These are phyloP conservation scores for Castanea crenata DNA, from an alignment of 306 rosid species.

Conservation along the genomic window DNA sequence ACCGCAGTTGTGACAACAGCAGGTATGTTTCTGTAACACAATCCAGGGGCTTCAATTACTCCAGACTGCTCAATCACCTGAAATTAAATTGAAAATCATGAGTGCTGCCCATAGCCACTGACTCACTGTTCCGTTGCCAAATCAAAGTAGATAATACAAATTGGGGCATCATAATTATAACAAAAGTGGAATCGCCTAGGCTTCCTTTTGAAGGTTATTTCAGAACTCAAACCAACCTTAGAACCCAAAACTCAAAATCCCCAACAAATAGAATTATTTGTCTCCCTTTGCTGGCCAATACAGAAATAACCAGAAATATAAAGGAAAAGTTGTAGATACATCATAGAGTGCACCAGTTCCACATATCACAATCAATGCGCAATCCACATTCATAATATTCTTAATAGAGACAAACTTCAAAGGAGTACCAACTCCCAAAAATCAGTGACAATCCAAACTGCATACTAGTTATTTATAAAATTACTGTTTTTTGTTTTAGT, in stretches of 20 bases:
- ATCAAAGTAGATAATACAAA: neutral
- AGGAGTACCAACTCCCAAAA: neutral
- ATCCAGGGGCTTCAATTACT: slow-evolving; percentile 62
- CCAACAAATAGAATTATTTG: neutral
- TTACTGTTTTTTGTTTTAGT: too few species aligned
- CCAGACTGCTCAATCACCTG: slow-evolving; percentile 87
- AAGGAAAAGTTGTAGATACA: neutral
- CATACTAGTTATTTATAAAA: neutral
- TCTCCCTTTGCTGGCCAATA: neutral
- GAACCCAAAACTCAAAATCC: neutral
- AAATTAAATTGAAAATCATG: slow-evolving; percentile 15
- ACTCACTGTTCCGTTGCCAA: neutral
- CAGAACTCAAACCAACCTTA: neutral
- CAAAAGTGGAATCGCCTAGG: neutral
- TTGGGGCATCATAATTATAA: neutral
- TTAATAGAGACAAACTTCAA: slow-evolving; percentile 5
- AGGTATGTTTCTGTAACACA: slow-evolving; percentile 44
- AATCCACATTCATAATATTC: neutral
- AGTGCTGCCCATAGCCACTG: neutral
- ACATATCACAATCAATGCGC: neutral
- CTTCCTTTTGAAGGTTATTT: neutral
- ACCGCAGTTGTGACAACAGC: slow-evolving; percentile 77
- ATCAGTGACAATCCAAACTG: neutral
- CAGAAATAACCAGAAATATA: neutral
- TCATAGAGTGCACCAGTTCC: neutral